These are phyloP conservation scores for Ceriops tagal DNA, from an alignment of 345 rosid genomes.

Conservation along the genomic window DNA sequence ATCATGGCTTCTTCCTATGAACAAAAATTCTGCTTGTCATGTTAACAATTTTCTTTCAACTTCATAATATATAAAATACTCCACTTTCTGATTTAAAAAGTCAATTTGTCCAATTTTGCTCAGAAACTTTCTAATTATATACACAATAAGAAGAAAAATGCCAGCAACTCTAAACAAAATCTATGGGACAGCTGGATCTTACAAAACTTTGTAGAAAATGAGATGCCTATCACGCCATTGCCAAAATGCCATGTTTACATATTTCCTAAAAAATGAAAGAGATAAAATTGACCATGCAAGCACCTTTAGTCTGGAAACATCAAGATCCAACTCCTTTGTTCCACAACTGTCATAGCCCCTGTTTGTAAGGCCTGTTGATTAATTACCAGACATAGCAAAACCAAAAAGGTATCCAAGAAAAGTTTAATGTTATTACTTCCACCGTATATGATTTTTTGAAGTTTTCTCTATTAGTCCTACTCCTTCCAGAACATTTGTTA, in stretches of 20 bases:
- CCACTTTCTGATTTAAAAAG: no score
- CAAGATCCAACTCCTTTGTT: conserved; percentile 41
- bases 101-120: no score
- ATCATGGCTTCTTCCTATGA: not conserved
- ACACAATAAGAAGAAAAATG: no score
- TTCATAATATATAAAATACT: no score
- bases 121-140: no score
- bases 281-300: conserved; percentile 2
- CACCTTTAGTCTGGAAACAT: conserved; percentile 52
- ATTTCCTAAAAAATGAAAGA: not conserved
- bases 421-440: conserved; percentile 50
- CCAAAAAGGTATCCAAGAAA: conserved; percentile 9
- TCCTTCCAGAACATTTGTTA: conserved; percentile 85
- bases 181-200: no score
- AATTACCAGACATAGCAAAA: conserved; percentile 10
- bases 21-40: no score
- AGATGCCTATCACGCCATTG: no score
- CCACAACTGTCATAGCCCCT: conserved; percentile 56
- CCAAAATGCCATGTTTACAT: no score
- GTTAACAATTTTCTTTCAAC: no score
- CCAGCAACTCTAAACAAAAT: no score
- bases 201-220: no score
- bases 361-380: conserved; percentile 25
- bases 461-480: conserved; percentile 77
- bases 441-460: conserved; percentile 68